These are phyloP conservation scores for Trametes cubensis DNA, from an alignment of 768 basidiomycete genomes.

Conservation along the genomic window DNA sequence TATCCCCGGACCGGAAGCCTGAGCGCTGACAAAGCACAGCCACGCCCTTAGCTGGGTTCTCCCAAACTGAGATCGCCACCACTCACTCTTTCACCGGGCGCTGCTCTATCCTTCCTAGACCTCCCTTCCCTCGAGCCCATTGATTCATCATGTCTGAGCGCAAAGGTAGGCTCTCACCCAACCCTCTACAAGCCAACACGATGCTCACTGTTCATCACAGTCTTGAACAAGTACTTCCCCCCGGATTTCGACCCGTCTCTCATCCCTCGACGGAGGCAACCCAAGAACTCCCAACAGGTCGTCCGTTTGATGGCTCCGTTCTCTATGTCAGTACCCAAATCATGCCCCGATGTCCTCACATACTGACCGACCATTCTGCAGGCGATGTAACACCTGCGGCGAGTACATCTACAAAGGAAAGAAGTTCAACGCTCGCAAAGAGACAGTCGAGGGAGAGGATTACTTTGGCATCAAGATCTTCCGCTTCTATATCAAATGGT, in stretches of 20 bases:
- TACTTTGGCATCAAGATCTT: slow-evolving; percentile 99
- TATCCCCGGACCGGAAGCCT: no score
- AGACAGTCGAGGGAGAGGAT: slow-evolving; percentile 96
- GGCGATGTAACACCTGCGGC: slow-evolving; percentile 94
- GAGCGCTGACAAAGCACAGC: slow-evolving; percentile 3
- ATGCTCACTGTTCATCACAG: slow-evolving; percentile 43
- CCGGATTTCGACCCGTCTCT: slow-evolving; percentile 98
- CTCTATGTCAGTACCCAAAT: slow-evolving; percentile 75
- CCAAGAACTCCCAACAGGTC: slow-evolving; percentile 95
- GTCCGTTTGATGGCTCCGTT: slow-evolving; percentile 99
- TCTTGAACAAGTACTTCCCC: slow-evolving; percentile 94
- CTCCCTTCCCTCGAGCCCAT: slow-evolving; percentile 9
- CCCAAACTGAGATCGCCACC: no score
- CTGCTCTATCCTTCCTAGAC: neutral
- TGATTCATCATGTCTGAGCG: slow-evolving; percentile 72
- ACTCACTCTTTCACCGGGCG: neutral
- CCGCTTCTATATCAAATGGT: slow-evolving; percentile 92
- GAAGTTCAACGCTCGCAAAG: slow-evolving; percentile 99
- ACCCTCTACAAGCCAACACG: neutral
- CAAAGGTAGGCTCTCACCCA: slow-evolving; percentile 54
- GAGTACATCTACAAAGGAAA: slow-evolving; percentile 99
- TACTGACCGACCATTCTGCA: slow-evolving; percentile 36
- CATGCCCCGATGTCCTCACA: neutral
- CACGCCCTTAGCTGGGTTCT: neutral
- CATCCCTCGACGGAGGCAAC: slow-evolving; percentile 87